phyloP scores from a whole-genome alignment of 2,329 filamentous ascomycete species.

The Coleophoma eucalyptorum region DNA sequence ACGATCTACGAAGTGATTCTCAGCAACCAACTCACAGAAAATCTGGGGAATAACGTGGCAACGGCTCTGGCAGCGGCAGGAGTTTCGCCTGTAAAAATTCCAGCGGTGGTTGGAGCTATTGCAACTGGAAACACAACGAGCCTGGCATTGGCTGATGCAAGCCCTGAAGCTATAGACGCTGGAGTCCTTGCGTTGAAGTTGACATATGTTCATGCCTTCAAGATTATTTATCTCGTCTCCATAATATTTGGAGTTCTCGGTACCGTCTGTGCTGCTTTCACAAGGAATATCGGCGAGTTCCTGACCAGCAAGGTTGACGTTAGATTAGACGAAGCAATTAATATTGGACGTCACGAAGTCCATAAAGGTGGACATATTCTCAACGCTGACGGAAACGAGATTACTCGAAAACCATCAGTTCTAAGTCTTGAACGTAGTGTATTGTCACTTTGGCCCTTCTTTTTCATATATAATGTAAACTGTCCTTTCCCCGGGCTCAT shows the following conservation, averaged over 20 bases:
- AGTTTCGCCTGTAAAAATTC: background rate
- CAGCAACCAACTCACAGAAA: background rate
- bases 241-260: background rate
- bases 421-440: too few species aligned
- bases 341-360: background rate
- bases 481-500: too few species aligned
- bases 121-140: background rate
- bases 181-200: background rate
- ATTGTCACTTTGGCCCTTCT: too few species aligned
- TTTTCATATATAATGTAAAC: too few species aligned
- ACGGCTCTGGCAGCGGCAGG: background rate
- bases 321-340: background rate
- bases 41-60: background rate
- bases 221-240: background rate
- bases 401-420: too few species aligned
- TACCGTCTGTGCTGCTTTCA: background rate
- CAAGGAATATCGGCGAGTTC: background rate
- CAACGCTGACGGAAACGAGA: background rate
- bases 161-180: background rate
- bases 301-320: background rate
- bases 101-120: background rate
- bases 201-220: background rate
- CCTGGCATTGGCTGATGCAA: background rate
- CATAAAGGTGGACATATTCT: background rate
- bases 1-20: background rate